Base-by-base conservation (phyloP, 2,329 filamentous ascomycete species). In the Pestalotiopsis sp. region DNA sequence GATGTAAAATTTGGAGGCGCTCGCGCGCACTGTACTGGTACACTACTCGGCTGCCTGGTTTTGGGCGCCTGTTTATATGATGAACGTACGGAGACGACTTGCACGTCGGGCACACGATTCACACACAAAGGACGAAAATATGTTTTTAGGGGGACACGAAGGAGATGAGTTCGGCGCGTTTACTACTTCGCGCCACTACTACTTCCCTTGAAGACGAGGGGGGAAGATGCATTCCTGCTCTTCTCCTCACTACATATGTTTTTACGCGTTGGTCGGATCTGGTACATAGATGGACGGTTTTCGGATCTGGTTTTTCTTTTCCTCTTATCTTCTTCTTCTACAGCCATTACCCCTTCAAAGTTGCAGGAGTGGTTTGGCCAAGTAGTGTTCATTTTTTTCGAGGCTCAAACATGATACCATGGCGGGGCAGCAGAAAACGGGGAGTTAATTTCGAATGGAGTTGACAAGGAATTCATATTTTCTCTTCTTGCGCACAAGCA, bases 201-300 rank as follows among this genome's bases (percentile, higher is more conserved):
- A 6, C 45, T 52, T 52, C 45, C 45, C 45, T 52, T 52, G 45
- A 52, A 17, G 20, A 23, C 17, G 20, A 52, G 45, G 45, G 45
- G 9, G 45, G 23, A 20, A 52, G 17, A 11, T n/a, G 45, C 45
- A 52, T 52, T 52, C n/a, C 20, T 52, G 45, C 14, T 52, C 7
- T 52, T n/a, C 45, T 52, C 20, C 20, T 52, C 17, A n/a, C 14
- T n/a, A 9, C 17, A 52, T 20, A 52, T 52, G 45, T n/a, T 52
- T 52, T n/a, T 52, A n/a, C 14, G n/a, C 45, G 45, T 52, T n/a
- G 45, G 45, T 52, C 45, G 45, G 4, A 52, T 52, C 23, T 59
- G 57, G 57, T 59, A 27, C 57, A 59, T 59, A 59, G 57, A 59
- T 59, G 57, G 57, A 27, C 25, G n/a, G 45, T 52, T 59, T 13